Evolutionary conservation across 2,329 filamentous ascomycete genomes (phyloP).

Genomic region (Fusarium devonianum): DNA sequence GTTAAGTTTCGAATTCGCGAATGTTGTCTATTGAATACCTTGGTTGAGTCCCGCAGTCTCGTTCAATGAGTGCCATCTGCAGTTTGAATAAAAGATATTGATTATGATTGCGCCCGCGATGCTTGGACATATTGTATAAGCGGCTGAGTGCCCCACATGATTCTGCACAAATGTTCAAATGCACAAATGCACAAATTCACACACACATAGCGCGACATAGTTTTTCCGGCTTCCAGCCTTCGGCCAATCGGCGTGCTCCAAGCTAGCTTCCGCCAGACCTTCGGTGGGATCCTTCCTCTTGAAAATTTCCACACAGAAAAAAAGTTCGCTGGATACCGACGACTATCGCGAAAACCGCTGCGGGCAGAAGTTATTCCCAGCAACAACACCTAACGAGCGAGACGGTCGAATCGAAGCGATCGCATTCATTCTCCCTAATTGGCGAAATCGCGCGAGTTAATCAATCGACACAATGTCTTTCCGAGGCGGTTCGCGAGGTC

Average conservation of each 20-base stretch:
- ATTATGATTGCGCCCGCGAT: not conserved
- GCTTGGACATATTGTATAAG: not conserved
- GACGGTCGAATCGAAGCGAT: conserved; percentile 12
- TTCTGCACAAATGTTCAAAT: no score
- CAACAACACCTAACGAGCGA: conserved; percentile 11
- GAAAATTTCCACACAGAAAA: conserved; percentile 45
- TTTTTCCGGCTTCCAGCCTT: conserved; percentile 27
- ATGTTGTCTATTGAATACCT: not conserved
- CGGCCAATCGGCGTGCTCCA: conserved; percentile 33
- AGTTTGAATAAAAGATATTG: not conserved
- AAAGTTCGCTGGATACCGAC: conserved; percentile 35
- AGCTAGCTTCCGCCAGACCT: conserved; percentile 35
- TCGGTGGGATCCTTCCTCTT: conserved; percentile 21
- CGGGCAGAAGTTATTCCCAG: conserved; percentile 5
- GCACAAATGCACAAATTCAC: no score
- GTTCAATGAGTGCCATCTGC: not conserved
- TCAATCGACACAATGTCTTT: conserved; percentile 47
- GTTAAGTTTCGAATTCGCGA: conserved; percentile 22
- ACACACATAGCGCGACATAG: conserved; percentile 15
- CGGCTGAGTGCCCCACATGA: not conserved
- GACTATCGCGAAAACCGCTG: conserved; percentile 14
- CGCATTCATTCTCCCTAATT: conserved; percentile 13
- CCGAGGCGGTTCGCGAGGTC: conserved; percentile 48
- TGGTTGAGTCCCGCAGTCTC: not conserved
- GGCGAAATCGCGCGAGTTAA: conserved; percentile 1